Conservation (phyloP, 2,329 filamentous ascomycete species). For the Grosmannia serpens region DNA sequence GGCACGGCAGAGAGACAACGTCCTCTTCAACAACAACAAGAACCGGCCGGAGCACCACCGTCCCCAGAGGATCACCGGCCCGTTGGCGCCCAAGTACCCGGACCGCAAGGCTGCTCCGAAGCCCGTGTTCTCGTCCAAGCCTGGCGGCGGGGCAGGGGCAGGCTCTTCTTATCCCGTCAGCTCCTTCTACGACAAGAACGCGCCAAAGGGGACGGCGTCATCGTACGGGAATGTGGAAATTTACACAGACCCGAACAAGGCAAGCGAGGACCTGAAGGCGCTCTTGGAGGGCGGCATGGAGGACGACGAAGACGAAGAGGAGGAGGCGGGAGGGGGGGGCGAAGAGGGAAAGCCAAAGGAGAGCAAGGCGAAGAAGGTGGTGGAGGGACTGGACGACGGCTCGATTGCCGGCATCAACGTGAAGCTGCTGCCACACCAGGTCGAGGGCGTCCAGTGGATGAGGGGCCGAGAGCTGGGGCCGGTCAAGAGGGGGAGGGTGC, state of each 20-base stretch:
- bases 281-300: slow-evolving; percentile 74
- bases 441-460: slow-evolving; percentile 94
- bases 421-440: slow-evolving; percentile 82
- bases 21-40: slow-evolving; percentile 38
- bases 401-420: slow-evolving; percentile 70
- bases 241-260: slow-evolving; percentile 61
- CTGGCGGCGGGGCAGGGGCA: slow-evolving; percentile 10
- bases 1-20: slow-evolving; percentile 42
- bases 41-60: slow-evolving; percentile 47
- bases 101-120: slow-evolving; percentile 34
- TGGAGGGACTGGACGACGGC: slow-evolving; percentile 32
- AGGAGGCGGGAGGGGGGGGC: background rate
- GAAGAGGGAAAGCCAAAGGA: slow-evolving; percentile 15
- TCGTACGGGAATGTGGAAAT: slow-evolving; percentile 17
- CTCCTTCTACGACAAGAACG: slow-evolving; percentile 12
- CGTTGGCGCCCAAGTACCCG: slow-evolving; percentile 33
- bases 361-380: slow-evolving; percentile 42
- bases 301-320: slow-evolving; percentile 44
- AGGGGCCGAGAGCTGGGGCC: slow-evolving; percentile 78
- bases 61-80: slow-evolving; percentile 34
- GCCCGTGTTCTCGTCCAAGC: slow-evolving; percentile 28
- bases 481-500: slow-evolving; percentile 68
- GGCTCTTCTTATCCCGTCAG: slow-evolving; percentile 13
- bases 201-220: background rate
- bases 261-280: slow-evolving; percentile 66